phyloP scores from a whole-genome alignment of 2,329 filamentous ascomycete genomes.

The Talaromyces albobiverticillius region DNA sequence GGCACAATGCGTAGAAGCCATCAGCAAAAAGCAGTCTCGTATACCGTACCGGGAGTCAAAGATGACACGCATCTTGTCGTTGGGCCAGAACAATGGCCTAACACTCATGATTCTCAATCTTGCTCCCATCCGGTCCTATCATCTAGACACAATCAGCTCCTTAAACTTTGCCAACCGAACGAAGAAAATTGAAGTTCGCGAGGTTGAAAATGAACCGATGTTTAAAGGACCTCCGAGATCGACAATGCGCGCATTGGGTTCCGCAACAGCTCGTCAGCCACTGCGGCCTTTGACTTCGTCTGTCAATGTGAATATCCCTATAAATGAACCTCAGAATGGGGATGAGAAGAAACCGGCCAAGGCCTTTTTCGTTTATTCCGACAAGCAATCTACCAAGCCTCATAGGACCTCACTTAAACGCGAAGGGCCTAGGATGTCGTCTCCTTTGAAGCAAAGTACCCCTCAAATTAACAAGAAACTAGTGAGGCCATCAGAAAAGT shows the following conservation, averaged over 20 bases:
- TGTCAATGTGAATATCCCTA: slow-evolving; percentile 67
- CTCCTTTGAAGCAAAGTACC: slow-evolving; percentile 36
- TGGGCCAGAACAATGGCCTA: slow-evolving; percentile 92
- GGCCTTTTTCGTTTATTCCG: slow-evolving; percentile 82
- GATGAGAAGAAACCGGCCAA: slow-evolving; percentile 71
- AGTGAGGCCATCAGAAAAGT: slow-evolving; percentile 25
- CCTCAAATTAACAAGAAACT: slow-evolving; percentile 51
- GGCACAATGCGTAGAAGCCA: slow-evolving; percentile 93
- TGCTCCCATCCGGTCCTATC: slow-evolving; percentile 85
- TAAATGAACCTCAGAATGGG: slow-evolving; percentile 52
- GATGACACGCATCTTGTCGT: slow-evolving; percentile 89
- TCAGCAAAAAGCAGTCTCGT: slow-evolving; percentile 69
- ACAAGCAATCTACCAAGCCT: slow-evolving; percentile 52
- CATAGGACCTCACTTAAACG: slow-evolving; percentile 41
- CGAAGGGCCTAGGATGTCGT: slow-evolving; percentile 46
- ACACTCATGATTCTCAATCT: slow-evolving; percentile 97
- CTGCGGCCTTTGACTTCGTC: slow-evolving; percentile 72
- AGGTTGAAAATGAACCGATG: slow-evolving; percentile 92
- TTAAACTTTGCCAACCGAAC: slow-evolving; percentile 93
- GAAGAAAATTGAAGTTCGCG: slow-evolving; percentile 92
- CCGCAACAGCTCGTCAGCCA: slow-evolving; percentile 64
- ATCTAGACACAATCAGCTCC: slow-evolving; percentile 89
- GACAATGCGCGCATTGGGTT: slow-evolving; percentile 36
- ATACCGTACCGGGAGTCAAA: slow-evolving; percentile 95
- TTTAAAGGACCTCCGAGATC: slow-evolving; percentile 70